Conservation (phyloP, 1,284 basidiomycete species). For the Coriolopsis trogii region DNA sequence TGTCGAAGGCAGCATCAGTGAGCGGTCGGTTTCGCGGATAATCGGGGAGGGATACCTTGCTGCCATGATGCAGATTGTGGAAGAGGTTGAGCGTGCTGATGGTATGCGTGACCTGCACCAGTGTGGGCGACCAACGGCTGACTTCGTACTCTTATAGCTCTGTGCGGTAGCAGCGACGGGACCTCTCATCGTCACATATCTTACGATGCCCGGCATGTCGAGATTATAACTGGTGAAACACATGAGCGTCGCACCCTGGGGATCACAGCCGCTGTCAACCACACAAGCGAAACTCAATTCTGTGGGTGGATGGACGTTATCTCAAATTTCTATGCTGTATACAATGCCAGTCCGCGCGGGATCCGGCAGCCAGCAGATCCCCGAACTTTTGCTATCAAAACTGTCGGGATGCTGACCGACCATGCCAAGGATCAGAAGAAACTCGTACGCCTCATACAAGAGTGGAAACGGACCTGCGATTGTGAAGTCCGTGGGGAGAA, state of each 20-base stretch:
- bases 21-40: background rate
- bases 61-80: background rate
- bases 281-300: slow-evolving; percentile 30
- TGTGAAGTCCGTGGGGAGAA: slow-evolving; percentile 17
- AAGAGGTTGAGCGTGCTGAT: background rate
- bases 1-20: background rate
- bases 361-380: background rate
- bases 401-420: slow-evolving; percentile 26
- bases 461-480: slow-evolving; percentile 16
- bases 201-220: slow-evolving; percentile 21
- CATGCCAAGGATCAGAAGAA: slow-evolving; percentile 35
- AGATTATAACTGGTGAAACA: background rate
- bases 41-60: background rate
- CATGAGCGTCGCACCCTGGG: slow-evolving; percentile 19
- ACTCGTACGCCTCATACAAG: slow-evolving; percentile 9
- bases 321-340: slow-evolving; percentile 13
- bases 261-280: slow-evolving; percentile 23
- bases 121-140: background rate
- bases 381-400: background rate
- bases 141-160: slow-evolving; percentile 7
- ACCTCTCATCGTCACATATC: slow-evolving; percentile 26
- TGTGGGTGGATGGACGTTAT: slow-evolving; percentile 25
- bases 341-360: slow-evolving; percentile 10
- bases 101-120: background rate
- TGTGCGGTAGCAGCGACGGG: slow-evolving; percentile 28